Conservation (phyloP, 2,329 filamentous ascomycete genomes). For the Fusarium papillatum region DNA sequence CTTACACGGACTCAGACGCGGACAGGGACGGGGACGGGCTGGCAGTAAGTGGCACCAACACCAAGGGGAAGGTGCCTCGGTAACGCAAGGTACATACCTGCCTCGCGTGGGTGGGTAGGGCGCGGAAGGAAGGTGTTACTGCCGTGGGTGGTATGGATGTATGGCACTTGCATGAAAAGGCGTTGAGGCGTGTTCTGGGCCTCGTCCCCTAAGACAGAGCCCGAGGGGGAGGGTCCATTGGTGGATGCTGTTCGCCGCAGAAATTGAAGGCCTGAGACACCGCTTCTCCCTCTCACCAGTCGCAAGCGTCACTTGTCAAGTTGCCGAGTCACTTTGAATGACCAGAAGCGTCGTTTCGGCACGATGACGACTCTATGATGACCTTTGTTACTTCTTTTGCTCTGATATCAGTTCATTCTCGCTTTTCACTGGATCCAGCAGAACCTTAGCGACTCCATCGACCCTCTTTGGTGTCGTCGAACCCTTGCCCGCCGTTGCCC, state of each 20-base stretch:
- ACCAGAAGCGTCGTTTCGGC: slow-evolving; percentile 3
- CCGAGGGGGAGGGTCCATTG: slow-evolving; percentile 2
- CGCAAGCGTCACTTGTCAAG: slow-evolving; percentile 1
- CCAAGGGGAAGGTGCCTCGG: slow-evolving; percentile 7
- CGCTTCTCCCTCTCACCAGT: slow-evolving; percentile 12
- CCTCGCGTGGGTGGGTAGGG: neutral
- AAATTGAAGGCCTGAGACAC: slow-evolving; percentile 16
- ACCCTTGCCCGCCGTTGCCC: slow-evolving; percentile 12
- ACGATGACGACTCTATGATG: slow-evolving; percentile 27
- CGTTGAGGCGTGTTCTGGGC: neutral
- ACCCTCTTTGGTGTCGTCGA: neutral
- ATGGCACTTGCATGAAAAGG: slow-evolving; percentile 5
- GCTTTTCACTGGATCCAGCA: slow-evolving; percentile 3
- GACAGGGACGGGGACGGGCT: too few relatives aligned
- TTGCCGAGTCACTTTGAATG: neutral
- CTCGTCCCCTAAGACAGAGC: slow-evolving; percentile 1
- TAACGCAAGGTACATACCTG: slow-evolving; percentile 4
- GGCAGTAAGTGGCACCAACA: neutral
- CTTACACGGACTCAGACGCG: neutral
- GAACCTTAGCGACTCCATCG: slow-evolving; percentile 1
- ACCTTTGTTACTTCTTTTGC: neutral
- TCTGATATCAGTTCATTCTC: neutral
- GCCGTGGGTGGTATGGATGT: neutral
- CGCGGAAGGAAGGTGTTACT: slow-evolving; percentile 3
- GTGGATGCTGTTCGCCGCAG: neutral